These are phyloP conservation scores for Fomitopsis betulina DNA, from an alignment of 1,284 basidiomycete species.

Conservation along the genomic window DNA sequence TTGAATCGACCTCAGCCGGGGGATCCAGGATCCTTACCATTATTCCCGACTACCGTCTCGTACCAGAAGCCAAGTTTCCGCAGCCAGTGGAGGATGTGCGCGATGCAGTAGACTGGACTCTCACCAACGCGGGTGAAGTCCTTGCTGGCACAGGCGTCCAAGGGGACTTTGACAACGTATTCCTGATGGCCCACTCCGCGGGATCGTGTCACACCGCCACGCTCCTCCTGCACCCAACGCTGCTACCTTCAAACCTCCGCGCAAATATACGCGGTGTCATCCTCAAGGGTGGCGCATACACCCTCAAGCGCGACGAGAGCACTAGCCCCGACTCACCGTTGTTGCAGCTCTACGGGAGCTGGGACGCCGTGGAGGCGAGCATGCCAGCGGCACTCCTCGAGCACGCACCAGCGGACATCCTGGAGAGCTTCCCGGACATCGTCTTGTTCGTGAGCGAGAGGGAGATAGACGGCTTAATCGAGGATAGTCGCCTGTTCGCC, in stretches of 20 bases:
- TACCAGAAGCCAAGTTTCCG: constrained; percentile 49
- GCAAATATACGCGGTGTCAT: constrained; percentile 40
- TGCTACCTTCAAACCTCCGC: constrained; percentile 33
- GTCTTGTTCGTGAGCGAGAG: constrained; percentile 45
- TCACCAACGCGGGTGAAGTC: constrained; percentile 28
- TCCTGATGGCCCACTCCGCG: constrained; percentile 55
- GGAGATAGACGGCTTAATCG: constrained; percentile 43
- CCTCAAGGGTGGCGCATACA: constrained; percentile 41
- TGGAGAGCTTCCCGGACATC: constrained; percentile 39
- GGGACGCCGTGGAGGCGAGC: constrained; percentile 34
- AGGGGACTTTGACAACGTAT: constrained; percentile 32
- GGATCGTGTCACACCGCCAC: constrained; percentile 47
- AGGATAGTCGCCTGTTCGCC: constrained; percentile 31
- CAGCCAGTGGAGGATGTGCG: constrained; percentile 47
- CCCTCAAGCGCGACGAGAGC: constrained; percentile 25
- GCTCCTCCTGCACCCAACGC: constrained; percentile 35
- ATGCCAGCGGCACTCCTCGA: constrained; percentile 37
- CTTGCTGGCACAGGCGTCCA: constrained; percentile 18
- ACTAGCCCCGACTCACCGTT: constrained; percentile 22
- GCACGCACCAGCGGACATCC: constrained; percentile 27
- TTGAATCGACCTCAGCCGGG: not conserved
- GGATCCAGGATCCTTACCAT: constrained; percentile 42
- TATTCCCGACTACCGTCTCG: constrained; percentile 61
- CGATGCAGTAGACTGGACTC: constrained; percentile 53
- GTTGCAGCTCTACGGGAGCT: constrained; percentile 42